Evolutionary conservation across 257 asterid genomes (phyloP).

Genomic region (Nemophila menziesii): DNA sequence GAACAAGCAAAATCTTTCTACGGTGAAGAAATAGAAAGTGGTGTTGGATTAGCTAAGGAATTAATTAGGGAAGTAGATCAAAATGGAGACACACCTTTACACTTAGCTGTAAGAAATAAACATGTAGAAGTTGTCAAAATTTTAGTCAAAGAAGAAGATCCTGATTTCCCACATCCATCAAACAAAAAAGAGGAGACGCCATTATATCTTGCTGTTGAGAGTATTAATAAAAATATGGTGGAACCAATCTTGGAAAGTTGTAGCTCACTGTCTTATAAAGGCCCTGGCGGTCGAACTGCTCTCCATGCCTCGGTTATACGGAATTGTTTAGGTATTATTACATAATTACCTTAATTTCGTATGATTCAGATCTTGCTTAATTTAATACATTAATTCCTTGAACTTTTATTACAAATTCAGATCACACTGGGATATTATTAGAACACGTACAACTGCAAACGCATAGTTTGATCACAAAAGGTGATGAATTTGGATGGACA

Average conservation of each 20-base stretch:
- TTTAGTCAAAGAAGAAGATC: slow-evolving; percentile 4
- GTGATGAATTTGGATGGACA: slow-evolving; percentile 8
- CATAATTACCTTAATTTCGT: no score
- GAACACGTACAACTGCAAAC: no score
- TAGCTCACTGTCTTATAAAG: neutral
- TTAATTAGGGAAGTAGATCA: neutral
- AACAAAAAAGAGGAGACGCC: slow-evolving; percentile 3
- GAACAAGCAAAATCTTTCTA: neutral
- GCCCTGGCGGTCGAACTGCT: slow-evolving; percentile 5
- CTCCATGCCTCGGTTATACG: slow-evolving; percentile 6
- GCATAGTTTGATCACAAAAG: neutral
- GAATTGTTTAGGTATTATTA: no score
- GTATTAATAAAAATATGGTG: neutral
- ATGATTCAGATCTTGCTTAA: no score
- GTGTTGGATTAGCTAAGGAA: neutral
- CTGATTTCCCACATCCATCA: neutral
- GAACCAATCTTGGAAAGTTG: neutral
- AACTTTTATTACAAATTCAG: no score
- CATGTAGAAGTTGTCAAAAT: neutral
- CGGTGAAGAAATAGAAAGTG: neutral
- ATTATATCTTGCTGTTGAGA: slow-evolving; percentile 10
- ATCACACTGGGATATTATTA: no score
- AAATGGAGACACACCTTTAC: slow-evolving; percentile 6
- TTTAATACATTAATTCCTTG: no score
- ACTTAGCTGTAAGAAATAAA: slow-evolving; percentile 1